These are phyloP conservation scores for Colletotrichum ledebouriae DNA, from an alignment of 2,329 filamentous ascomycete species.

Conservation along the genomic window DNA sequence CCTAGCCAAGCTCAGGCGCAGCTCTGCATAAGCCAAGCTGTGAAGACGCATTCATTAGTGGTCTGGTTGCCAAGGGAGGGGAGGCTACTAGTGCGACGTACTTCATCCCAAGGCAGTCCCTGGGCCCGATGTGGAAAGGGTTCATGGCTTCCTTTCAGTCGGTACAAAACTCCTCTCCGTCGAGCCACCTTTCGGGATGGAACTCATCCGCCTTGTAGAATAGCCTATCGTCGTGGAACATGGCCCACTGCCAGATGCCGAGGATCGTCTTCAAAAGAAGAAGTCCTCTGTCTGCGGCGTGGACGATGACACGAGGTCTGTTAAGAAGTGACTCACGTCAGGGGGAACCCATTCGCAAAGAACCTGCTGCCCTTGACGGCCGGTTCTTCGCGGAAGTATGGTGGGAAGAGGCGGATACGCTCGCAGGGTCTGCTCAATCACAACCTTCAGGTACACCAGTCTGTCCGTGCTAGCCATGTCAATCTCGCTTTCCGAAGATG, in stretches of 20 bases:
- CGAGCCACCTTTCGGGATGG: constrained; percentile 56
- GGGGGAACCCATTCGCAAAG: constrained; percentile 50
- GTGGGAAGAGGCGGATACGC: constrained; percentile 51
- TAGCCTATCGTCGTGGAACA: constrained; percentile 57
- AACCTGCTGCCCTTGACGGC: constrained; percentile 50
- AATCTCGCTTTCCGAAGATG: constrained; percentile 53
- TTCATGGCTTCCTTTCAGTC: constrained; percentile 46
- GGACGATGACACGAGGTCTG: background rate
- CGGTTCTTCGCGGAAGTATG: constrained; percentile 47
- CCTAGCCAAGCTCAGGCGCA: background rate
- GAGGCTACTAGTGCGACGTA: constrained; percentile 34
- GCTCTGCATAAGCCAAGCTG: constrained; percentile 3
- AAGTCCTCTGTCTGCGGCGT: accelerated
- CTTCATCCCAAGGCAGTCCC: constrained; percentile 51
- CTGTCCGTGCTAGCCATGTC: constrained; percentile 47
- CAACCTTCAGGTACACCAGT: constrained; percentile 55
- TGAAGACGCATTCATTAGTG: background rate
- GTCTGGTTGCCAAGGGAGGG: accelerated
- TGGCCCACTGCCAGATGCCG: constrained; percentile 58
- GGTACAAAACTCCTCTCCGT: constrained; percentile 34
- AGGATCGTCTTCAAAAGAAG: constrained; percentile 53
- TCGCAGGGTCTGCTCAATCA: constrained; percentile 57
- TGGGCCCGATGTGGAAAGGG: constrained; percentile 49
- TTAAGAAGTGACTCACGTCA: constrained; percentile 42
- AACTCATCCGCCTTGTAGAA: constrained; percentile 60